These are phyloP conservation scores for Lasiodiplodia theobromae DNA, from an alignment of 2,329 filamentous ascomycete genomes.

Conservation along the genomic window DNA sequence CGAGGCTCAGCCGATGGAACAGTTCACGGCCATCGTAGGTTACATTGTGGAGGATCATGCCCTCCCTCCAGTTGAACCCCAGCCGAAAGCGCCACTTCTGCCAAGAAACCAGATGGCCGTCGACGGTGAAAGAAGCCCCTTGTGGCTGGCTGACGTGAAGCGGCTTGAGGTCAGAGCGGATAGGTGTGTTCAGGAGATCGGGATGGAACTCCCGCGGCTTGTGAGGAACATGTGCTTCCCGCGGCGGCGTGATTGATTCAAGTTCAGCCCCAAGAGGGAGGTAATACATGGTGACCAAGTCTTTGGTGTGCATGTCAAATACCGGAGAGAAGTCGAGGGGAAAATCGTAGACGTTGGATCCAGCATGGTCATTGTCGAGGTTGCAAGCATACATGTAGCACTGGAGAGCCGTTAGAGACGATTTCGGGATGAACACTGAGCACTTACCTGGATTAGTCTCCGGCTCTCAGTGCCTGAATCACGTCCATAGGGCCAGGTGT, in stretches of 20 bases:
- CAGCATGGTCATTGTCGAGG: constrained; percentile 50
- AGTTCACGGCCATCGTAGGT: constrained; percentile 49
- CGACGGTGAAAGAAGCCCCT: constrained; percentile 37
- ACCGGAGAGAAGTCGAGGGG: constrained; percentile 63
- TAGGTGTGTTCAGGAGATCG: constrained; percentile 30
- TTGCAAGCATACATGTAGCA: constrained; percentile 51
- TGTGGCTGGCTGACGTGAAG: constrained; percentile 38
- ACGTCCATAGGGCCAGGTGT: constrained; percentile 10
- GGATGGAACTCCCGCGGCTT: constrained; percentile 38
- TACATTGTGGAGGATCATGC: constrained; percentile 51
- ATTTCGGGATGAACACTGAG: background rate
- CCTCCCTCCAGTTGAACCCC: constrained; percentile 57
- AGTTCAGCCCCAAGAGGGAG: constrained; percentile 49
- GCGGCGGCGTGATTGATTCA: constrained; percentile 45
- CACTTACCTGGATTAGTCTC: constrained; percentile 10
- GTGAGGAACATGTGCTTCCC: constrained; percentile 51
- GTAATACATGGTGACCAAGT: constrained; percentile 59
- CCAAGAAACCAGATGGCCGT: constrained; percentile 42
- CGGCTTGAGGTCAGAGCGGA: constrained; percentile 35
- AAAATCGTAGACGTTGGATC: constrained; percentile 64
- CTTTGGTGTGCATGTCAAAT: constrained; percentile 59
- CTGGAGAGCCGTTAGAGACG: constrained; percentile 32
- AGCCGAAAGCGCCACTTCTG: constrained; percentile 54
- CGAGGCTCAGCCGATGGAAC: constrained; percentile 52
- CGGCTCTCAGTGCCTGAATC: constrained; percentile 4